These are phyloP conservation scores for Yueomyces sp. DNA, from an alignment of 805 yeast species.

Conservation along the genomic window DNA sequence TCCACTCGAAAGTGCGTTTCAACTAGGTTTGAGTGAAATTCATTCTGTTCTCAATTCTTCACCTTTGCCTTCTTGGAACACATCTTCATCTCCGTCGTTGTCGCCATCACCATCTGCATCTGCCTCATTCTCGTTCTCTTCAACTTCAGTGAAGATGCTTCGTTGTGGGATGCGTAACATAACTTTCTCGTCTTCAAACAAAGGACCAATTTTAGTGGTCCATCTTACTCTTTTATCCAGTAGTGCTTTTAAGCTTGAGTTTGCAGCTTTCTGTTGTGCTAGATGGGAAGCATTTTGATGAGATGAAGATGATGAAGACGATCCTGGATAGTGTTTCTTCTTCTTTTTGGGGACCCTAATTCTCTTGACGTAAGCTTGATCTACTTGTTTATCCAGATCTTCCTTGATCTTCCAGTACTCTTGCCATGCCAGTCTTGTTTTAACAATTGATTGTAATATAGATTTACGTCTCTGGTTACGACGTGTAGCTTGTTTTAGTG, in stretches of 20 bases:
- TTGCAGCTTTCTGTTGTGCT: constrained; percentile 56
- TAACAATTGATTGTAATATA: constrained; percentile 54
- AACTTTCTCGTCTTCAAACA: constrained; percentile 51
- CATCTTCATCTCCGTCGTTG: background rate
- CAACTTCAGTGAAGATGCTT: constrained; percentile 35
- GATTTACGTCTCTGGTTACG: constrained; percentile 58
- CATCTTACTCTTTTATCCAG: constrained; percentile 80
- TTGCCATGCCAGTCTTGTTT: constrained; percentile 88
- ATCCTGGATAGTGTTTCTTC: constrained; percentile 24
- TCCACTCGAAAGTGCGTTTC: no score
- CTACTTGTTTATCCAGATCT: constrained; percentile 92
- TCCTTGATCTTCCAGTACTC: constrained; percentile 84
- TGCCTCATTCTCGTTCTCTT: constrained; percentile 30
- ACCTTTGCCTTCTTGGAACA: constrained; percentile 8
- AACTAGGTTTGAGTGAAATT: no score
- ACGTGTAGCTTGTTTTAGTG: constrained; percentile 45
- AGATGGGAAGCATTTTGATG: constrained; percentile 26
- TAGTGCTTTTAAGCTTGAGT: constrained; percentile 62
- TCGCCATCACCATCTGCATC: constrained; percentile 11
- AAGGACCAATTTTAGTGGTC: constrained; percentile 81
- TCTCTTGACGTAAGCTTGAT: constrained; percentile 80
- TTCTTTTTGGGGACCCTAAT: constrained; percentile 52
- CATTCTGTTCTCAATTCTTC: constrained; percentile 11
- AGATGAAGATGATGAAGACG: constrained; percentile 8
- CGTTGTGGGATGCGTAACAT: constrained; percentile 68